Evolutionary conservation across 192 early-diverging fungal genomes (phyloP).

Genomic region (Kappamyces sp.): DNA sequence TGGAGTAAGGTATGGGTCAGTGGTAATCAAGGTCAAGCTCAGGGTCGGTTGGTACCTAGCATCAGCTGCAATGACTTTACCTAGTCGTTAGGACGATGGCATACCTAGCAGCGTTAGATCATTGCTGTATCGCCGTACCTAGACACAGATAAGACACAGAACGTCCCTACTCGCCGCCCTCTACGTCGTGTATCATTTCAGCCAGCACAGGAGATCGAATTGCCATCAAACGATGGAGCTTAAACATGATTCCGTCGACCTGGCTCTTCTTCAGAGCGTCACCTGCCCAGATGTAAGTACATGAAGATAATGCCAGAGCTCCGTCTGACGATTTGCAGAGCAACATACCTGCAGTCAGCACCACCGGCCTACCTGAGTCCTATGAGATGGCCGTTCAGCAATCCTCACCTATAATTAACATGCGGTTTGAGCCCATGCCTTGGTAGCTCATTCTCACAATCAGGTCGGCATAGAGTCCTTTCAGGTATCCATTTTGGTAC

Average conservation of each 20-base stretch:
- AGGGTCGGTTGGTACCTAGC: constrained; percentile 2
- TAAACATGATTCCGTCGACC: constrained; percentile 34
- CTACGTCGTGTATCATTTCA: constrained; percentile 28
- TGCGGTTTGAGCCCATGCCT: constrained; percentile 7
- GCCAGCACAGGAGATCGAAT: constrained; percentile 35
- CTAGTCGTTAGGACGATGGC: background rate
- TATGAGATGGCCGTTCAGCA: too few relatives aligned
- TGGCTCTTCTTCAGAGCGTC: background rate
- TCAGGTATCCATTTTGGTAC: constrained; percentile 42
- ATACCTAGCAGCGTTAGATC: too few relatives aligned
- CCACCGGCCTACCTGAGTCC: too few relatives aligned
- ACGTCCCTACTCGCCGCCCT: constrained; percentile 1
- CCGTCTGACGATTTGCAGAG: too few relatives aligned
- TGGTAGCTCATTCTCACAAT: constrained; percentile 29
- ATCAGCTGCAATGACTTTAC: constrained; percentile 6
- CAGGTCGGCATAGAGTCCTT: constrained; percentile 42
- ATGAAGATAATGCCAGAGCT: too few relatives aligned
- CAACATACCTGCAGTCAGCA: too few relatives aligned
- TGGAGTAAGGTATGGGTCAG: constrained; percentile 45
- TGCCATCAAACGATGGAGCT: constrained; percentile 49
- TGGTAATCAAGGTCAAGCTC: constrained; percentile 29
- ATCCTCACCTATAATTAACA: too few relatives aligned
- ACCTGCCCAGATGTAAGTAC: too few relatives aligned
- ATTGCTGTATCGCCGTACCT: background rate
- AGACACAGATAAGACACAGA: background rate